Conservation (phyloP, 495 filamentous ascomycete species). For the Xeromyces bisporus region DNA sequence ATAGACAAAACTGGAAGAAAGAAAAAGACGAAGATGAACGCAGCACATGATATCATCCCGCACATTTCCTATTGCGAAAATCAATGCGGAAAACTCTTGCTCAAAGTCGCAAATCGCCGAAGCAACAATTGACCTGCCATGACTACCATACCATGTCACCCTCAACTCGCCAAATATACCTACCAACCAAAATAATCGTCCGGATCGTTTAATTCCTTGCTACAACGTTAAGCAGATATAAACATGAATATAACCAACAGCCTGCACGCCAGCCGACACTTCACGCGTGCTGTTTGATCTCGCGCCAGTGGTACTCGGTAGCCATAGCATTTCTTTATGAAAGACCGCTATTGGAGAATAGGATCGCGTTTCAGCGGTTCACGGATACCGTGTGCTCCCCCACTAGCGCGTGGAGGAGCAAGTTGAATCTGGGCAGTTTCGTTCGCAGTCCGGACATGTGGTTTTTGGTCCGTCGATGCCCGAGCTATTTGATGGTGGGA, state of each 20-base stretch:
- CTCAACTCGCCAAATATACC: conserved; percentile 9
- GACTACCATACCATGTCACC: too few species aligned
- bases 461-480: conserved; percentile 45
- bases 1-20: too few species aligned
- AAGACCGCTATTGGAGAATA: conserved; percentile 28
- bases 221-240: too few species aligned
- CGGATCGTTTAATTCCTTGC: conserved; percentile 21
- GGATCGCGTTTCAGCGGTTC: conserved; percentile 41
- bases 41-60: background rate
- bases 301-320: conserved; percentile 46
- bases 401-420: conserved; percentile 36
- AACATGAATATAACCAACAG: too few species aligned
- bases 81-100: too few species aligned
- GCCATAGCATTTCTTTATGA: conserved; percentile 39
- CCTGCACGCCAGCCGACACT: conserved; percentile 26
- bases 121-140: too few species aligned
- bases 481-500: conserved; percentile 45
- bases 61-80: too few species aligned
- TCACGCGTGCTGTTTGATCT: conserved; percentile 39
- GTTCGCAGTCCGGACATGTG: conserved; percentile 42
- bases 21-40: too few species aligned
- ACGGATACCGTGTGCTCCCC: conserved; percentile 45
- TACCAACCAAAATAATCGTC: conserved; percentile 38
- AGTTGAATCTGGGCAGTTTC: conserved; percentile 34
- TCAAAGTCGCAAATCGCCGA: too few species aligned